Evolutionary conservation across 164 flowering plant species (phyloP).

Genomic region (Magnolia kwangsiensis): DNA sequence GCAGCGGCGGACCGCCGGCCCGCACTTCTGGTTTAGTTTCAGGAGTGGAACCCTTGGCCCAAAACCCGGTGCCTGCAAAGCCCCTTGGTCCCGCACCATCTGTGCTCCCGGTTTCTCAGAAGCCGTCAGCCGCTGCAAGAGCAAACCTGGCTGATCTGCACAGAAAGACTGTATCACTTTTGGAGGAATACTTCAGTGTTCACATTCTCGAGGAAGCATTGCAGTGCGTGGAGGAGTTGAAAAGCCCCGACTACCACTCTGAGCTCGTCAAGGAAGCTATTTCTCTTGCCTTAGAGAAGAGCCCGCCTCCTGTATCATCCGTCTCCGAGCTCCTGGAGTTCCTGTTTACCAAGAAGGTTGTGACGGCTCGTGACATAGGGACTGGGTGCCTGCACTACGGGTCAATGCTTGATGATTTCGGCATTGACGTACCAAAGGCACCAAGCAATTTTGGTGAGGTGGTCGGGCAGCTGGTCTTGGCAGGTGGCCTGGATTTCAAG

Average conservation of each 20-base stretch:
- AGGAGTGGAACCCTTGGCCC: conserved; percentile 29
- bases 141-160: conserved; percentile 40
- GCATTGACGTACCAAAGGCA: conserved; percentile 83
- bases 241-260: conserved; percentile 61
- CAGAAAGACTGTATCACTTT: conserved; percentile 60
- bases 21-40: conserved; percentile 23
- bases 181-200: conserved; percentile 82
- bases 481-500: conserved; percentile 54
- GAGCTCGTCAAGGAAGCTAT: conserved; percentile 83
- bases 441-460: conserved; percentile 78
- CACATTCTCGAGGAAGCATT: conserved; percentile 68
- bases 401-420: conserved; percentile 66
- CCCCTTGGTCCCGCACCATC: conserved; percentile 24
- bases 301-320: conserved; percentile 63
- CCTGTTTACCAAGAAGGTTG: conserved; percentile 47
- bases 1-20: conserved; percentile 37
- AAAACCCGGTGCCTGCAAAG: conserved; percentile 27
- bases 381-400: conserved; percentile 68
- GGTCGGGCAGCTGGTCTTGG: conserved; percentile 51
- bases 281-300: conserved; percentile 61
- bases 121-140: conserved; percentile 30
- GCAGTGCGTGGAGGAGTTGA: conserved; percentile 80
- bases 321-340: conserved; percentile 55
- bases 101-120: conserved; percentile 32
- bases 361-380: conserved; percentile 49